A percentile compares a stretch with the other conserved stretches of the same genome.
Evolutionary conservation across 1,284 basidiomycete species (phyloP).

Genomic region (Acaromyces ingoldii): DNA sequence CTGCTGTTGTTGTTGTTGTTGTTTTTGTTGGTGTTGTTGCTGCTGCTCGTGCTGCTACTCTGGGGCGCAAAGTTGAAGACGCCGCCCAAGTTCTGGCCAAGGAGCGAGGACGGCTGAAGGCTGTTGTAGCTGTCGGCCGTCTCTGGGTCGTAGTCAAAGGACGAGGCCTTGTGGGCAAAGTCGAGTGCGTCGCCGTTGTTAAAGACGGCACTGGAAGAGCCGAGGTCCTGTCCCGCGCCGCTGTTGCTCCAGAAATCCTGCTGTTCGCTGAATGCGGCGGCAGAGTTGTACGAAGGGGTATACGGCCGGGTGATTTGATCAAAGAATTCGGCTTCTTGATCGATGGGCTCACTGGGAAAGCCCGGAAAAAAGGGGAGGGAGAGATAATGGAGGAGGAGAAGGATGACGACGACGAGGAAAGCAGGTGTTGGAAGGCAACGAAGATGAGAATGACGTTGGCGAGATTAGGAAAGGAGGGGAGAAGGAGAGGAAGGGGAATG

Average conservation of each 20-base stretch:
- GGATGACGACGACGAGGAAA: too few species aligned
- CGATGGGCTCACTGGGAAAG: conserved; percentile 1
- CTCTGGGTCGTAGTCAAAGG: conserved; percentile 5
- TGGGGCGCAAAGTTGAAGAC: too few species aligned
- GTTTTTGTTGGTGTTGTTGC: neutral
- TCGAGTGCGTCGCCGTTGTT: neutral
- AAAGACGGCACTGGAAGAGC: too few species aligned
- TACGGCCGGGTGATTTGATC: conserved; percentile 1
- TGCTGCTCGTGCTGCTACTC: neutral
- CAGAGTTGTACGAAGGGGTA: conserved; percentile 5
- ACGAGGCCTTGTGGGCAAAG: neutral
- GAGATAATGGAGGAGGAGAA: too few species aligned
- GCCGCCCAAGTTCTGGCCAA: too few species aligned
- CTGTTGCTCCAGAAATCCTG: neutral
- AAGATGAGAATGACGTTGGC: too few species aligned
- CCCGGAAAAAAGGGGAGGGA: too few species aligned
- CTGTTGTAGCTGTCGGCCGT: conserved; percentile 4
- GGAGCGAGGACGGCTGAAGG: neutral
- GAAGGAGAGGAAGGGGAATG: neutral
- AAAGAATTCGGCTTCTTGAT: neutral
- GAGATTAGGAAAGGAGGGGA: too few species aligned
- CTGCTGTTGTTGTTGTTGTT: neutral
- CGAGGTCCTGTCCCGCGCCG: neutral
- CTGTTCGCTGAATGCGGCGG: neutral
- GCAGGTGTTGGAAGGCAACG: too few species aligned